Conservation (phyloP, 345 rosid genomes). For the sweet orange (Citrus sinensis) region DNA sequence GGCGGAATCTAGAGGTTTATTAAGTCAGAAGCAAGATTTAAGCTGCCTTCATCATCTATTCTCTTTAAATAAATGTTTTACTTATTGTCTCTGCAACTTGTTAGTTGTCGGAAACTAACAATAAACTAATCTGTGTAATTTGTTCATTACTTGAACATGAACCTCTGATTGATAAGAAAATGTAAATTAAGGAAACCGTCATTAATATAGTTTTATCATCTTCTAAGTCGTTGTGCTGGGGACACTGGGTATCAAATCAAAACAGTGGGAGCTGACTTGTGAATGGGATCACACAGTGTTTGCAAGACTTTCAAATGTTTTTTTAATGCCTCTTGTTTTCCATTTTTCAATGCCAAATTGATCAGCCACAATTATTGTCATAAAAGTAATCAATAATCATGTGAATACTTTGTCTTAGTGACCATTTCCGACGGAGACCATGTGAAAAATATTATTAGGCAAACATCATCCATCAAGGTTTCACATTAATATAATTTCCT, state of each 20-base stretch:
- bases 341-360: slow-evolving; percentile 6
- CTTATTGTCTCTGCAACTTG: neutral
- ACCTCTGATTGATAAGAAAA: neutral
- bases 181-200: neutral
- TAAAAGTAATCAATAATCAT: slow-evolving; percentile 1
- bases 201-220: neutral
- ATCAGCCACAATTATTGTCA: neutral
- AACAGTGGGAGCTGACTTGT: slow-evolving; percentile 7
- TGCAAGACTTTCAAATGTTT: neutral
- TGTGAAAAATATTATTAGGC: slow-evolving; percentile 1
- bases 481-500: neutral
- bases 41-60: neutral
- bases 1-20: neutral
- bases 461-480: neutral
- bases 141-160: neutral
- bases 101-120: neutral
- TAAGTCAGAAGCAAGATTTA: neutral
- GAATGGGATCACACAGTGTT: neutral
- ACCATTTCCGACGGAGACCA: neutral
- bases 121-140: neutral
- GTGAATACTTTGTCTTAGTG: neutral
- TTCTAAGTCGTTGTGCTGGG: neutral
- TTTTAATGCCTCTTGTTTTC: neutral
- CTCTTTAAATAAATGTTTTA: neutral
- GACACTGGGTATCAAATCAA: neutral